These are phyloP conservation scores for Prototheca cutis DNA, from an alignment of 163 green algal genomes.

Conservation along the genomic window DNA sequence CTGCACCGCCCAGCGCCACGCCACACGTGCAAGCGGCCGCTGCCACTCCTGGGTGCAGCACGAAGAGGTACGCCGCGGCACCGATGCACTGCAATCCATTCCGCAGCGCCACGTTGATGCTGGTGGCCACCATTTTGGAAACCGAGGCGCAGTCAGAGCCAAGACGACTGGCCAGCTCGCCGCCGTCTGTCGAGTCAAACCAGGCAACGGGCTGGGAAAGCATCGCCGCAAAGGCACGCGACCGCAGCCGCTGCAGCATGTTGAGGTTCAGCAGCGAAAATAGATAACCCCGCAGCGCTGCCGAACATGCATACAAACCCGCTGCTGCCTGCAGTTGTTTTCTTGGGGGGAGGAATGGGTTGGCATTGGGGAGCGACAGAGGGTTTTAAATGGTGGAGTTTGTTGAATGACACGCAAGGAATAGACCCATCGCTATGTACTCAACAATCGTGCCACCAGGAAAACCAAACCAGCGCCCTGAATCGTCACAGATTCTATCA, in stretches of 20 bases:
- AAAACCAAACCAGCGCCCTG: too few species aligned
- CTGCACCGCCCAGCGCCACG: constrained; percentile 48
- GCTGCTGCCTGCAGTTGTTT: too few species aligned
- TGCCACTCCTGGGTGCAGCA: constrained; percentile 48
- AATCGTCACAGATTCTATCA: too few species aligned
- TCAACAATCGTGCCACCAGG: too few species aligned
- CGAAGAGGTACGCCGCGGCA: constrained; percentile 54
- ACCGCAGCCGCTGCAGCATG: constrained; percentile 59
- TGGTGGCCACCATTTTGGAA: constrained; percentile 52
- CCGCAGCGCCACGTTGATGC: constrained; percentile 75
- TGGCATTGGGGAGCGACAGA: neutral
- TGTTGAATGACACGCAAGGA: too few species aligned
- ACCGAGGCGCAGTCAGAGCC: constrained; percentile 61
- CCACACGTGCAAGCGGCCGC: constrained; percentile 38
- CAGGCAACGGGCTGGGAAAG: constrained; percentile 41
- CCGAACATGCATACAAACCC: constrained; percentile 41
- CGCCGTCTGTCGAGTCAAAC: constrained; percentile 39
- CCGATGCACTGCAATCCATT: constrained; percentile 69
- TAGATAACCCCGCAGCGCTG: constrained; percentile 49
- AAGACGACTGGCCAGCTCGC: constrained; percentile 55
- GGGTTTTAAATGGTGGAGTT: too few species aligned
- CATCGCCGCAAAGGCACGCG: constrained; percentile 43
- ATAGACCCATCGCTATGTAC: too few species aligned
- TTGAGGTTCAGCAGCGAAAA: constrained; percentile 67
- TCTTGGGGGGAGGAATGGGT: neutral